phyloP scores from a whole-genome alignment of 148 eudicot genomes.

The Polygonum aviculare region DNA sequence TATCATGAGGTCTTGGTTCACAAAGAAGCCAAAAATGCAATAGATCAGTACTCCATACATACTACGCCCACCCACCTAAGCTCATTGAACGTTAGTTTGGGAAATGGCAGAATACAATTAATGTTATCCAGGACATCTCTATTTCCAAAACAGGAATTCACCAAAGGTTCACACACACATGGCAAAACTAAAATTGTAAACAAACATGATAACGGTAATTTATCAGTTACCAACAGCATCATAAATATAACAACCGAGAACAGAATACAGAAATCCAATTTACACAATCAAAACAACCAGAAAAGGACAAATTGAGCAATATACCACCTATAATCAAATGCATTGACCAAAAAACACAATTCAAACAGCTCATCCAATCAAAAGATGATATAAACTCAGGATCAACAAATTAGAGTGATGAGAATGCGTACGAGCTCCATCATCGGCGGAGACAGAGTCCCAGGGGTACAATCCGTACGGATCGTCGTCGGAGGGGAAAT shows the following conservation, averaged over 20 bases:
- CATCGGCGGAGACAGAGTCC: slow-evolving; percentile 8
- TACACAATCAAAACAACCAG: not conserved
- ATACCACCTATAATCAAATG: not conserved
- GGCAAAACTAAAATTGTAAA: not conserved
- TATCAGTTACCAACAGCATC: not conserved
- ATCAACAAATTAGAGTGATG: not conserved
- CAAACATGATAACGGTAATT: not conserved
- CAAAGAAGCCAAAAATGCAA: not conserved
- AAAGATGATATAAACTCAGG: not conserved
- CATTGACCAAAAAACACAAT: not conserved
- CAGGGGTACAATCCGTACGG: slow-evolving; percentile 10
- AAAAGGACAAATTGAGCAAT: not conserved
- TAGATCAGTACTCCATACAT: not conserved
- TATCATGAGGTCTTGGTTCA: not conserved
- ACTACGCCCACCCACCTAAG: not conserved
- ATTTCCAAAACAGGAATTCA: not conserved
- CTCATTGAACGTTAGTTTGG: not conserved
- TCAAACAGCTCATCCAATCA: not conserved
- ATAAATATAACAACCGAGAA: not conserved
- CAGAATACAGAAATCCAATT: not conserved
- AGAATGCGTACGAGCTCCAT: slow-evolving; percentile 3
- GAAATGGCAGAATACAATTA: not conserved
- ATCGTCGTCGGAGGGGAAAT: not conserved
- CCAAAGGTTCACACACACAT: not conserved
- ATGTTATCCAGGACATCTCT: not conserved